These are phyloP conservation scores for Anisodus tanguticus DNA, from an alignment of 257 asterid genomes.

Conservation along the genomic window DNA sequence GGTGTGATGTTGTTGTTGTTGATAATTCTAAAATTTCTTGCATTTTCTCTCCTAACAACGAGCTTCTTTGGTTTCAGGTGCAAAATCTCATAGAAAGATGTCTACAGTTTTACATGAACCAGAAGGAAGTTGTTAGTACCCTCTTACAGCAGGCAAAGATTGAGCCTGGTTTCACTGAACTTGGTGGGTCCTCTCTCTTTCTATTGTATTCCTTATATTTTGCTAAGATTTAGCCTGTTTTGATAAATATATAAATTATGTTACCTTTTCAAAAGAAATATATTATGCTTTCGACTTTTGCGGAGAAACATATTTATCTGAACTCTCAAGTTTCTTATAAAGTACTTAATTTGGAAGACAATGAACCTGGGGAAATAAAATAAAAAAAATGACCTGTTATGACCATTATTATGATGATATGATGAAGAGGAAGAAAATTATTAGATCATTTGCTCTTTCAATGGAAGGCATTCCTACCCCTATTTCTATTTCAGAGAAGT, in stretches of 20 bases:
- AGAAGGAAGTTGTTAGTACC: constrained; percentile 75
- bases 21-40: not conserved
- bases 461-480: constrained; percentile 7
- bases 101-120: constrained; percentile 96
- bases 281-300: not conserved
- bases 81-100: constrained; percentile 96
- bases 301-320: not conserved
- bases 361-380: not conserved
- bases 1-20: too few relatives aligned
- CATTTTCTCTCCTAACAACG: not conserved
- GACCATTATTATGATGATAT: not conserved
- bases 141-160: constrained; percentile 81
- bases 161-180: constrained; percentile 93
- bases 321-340: not conserved
- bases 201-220: not conserved
- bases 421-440: not conserved
- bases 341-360: constrained; percentile 9
- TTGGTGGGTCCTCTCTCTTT: constrained; percentile 52
- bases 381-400: not conserved
- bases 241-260: too few relatives aligned
- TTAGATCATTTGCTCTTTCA: not conserved
- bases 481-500: not conserved
- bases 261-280: too few relatives aligned
- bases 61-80: constrained; percentile 53
- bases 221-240: not conserved